Evolutionary conservation across 2,329 filamentous ascomycete species (phyloP).

Genomic region (Coniella lustricola): DNA sequence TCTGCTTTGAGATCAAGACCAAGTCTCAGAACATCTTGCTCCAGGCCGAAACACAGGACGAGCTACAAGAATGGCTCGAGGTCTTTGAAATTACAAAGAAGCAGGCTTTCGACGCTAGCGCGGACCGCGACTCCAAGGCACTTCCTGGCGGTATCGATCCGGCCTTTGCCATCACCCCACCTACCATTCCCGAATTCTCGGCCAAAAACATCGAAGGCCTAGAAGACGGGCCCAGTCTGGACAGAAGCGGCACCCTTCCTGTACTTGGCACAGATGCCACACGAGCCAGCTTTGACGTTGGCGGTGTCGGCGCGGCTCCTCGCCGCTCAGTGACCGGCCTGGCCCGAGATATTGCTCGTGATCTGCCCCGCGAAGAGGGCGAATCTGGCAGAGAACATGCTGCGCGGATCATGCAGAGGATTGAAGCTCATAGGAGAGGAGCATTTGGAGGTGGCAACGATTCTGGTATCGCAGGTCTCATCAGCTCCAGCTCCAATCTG

Average conservation of each 20-base stretch:
- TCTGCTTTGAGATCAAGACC: constrained; percentile 98
- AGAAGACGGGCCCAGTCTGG: constrained; percentile 33
- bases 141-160: constrained; percentile 52
- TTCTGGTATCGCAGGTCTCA: constrained; percentile 74
- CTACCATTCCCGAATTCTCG: constrained; percentile 83
- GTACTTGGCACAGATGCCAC: constrained; percentile 55
- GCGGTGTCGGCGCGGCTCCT: constrained; percentile 29
- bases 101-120: constrained; percentile 72
- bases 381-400: constrained; percentile 76
- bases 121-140: constrained; percentile 41
- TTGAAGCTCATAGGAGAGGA: constrained; percentile 80
- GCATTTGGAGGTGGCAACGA: constrained; percentile 45
- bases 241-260: constrained; percentile 59
- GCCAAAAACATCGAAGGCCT: constrained; percentile 54
- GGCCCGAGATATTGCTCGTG: constrained; percentile 39
- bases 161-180: constrained; percentile 87
- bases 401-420: constrained; percentile 82
- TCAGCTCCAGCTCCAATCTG: constrained; percentile 75
- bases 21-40: constrained; percentile 86
- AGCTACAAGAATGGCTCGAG: constrained; percentile 91
- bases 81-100: constrained; percentile 93
- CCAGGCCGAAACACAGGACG: constrained; percentile 85
- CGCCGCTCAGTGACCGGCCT: constrained; percentile 52
- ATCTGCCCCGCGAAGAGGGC: constrained; percentile 54
- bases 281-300: constrained; percentile 67